Evolutionary conservation across 1,284 basidiomycete species (phyloP).

Genomic region (Anthracocystis walkeri): DNA sequence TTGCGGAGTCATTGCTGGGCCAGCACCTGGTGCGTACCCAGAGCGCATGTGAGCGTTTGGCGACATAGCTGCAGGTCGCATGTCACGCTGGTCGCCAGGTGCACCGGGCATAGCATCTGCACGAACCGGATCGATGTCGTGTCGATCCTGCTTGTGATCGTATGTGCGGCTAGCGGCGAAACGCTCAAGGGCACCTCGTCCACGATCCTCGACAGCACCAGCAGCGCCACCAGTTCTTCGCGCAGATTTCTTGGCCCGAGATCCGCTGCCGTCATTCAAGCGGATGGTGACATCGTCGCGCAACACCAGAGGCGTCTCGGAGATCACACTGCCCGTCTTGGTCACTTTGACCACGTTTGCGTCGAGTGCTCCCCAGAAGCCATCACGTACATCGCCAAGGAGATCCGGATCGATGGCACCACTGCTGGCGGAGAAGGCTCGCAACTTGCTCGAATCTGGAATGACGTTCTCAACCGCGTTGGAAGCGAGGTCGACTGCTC

Average conservation of each 20-base stretch:
- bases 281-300: slow-evolving; percentile 54
- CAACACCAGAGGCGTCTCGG: slow-evolving; percentile 31
- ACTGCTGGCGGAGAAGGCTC: slow-evolving; percentile 35
- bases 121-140: slow-evolving; percentile 36
- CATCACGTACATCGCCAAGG: slow-evolving; percentile 35
- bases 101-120: background rate
- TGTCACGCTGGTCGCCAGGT: slow-evolving; percentile 10
- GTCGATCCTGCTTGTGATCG: slow-evolving; percentile 40
- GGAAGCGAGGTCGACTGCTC: slow-evolving; percentile 17
- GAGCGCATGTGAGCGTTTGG: slow-evolving; percentile 28
- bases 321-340: slow-evolving; percentile 17
- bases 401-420: slow-evolving; percentile 55
- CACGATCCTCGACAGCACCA: slow-evolving; percentile 21
- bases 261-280: slow-evolving; percentile 38
- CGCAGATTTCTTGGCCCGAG: slow-evolving; percentile 26
- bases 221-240: slow-evolving; percentile 19
- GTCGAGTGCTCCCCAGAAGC: slow-evolving; percentile 62
- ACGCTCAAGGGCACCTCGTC: slow-evolving; percentile 35
- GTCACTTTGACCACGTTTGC: slow-evolving; percentile 31
- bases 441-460: slow-evolving; percentile 24
- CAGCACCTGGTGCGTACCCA: slow-evolving; percentile 8
- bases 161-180: slow-evolving; percentile 45
- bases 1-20: slow-evolving; percentile 25
- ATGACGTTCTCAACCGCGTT: slow-evolving; percentile 15
- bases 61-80: slow-evolving; percentile 22